Evolutionary conservation across 2,329 filamentous ascomycete genomes (phyloP), one percentile per base, ranked within the genome.

Genomic region (Fusarium nematophilum): DNA sequence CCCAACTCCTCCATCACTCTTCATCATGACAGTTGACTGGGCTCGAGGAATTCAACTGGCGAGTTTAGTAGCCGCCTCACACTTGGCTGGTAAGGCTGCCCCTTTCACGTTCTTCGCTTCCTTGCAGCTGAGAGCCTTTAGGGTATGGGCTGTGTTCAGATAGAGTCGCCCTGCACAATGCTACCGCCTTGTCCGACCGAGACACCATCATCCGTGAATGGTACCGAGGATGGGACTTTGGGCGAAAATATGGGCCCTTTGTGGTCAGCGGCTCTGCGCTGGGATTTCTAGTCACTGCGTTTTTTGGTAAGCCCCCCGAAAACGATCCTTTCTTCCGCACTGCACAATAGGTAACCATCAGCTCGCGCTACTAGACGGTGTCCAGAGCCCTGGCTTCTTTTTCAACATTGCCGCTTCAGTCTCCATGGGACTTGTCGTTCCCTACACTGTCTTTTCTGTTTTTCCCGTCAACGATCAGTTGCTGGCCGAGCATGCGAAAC

Each of bases 381-480:
- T n/a, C n/a, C n/a, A n/a, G n/a, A 34, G 31, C 23, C 31, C 31
- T 13, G 8, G 10, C 17, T 47, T 37, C 23, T 27, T 21, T 18
- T 25, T 23, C 8, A 37, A 47, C 13, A 14, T 47, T 23, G 14
- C 14, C 13, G 31, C 44, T 37, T 34, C 44, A 25, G 7, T 37
- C 10, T 47, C 23, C 7, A 47, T 47, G 44, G 23, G 23, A 3
- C 9, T 37, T 1, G 44, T 47, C 21, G 44, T 29, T 13, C 14
- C 37, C 5, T 47, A 47, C 18, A 37, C 44, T 13, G 23, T 37
- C 8, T 27, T 47, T 3, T 4, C 21, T 13, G 44, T 47, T 7
- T 47, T 47, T n/a, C 44, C 44, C 9, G 15, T 47, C 44, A 47
- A 47, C 23, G 31, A 47, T 14, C 18, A 37, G 29, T 18, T 47